Percentiles rank a stretch among this genome's conserved stretches.
Evolutionary conservation across 352 stramenopile species (phyloP).

Genomic region (Thraustochytrium striatum): DNA sequence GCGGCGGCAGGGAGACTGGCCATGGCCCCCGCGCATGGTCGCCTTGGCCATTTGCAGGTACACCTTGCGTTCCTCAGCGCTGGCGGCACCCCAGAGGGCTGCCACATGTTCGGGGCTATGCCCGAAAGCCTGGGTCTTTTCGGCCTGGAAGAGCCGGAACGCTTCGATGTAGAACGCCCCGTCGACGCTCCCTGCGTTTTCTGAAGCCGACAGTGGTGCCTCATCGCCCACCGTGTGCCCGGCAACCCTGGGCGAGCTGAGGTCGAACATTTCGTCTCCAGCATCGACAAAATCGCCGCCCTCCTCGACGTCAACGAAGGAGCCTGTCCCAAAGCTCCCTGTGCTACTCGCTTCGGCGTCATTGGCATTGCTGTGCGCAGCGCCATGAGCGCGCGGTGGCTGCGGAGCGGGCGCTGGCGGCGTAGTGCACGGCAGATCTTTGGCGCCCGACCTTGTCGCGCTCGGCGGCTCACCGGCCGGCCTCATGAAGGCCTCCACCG

Average conservation of each 20-base stretch:
- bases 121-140: conserved; percentile 29
- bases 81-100: not conserved
- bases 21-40: not conserved
- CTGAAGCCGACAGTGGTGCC: no score
- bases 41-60: conserved; percentile 42
- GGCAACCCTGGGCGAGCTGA: not conserved
- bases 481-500: no score
- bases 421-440: no score
- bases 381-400: no score
- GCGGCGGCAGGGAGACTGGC: not conserved
- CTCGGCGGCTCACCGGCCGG: no score
- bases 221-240: no score
- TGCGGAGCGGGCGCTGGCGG: no score
- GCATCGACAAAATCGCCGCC: not conserved
- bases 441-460: no score
- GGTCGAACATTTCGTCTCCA: not conserved
- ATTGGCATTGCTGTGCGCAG: not conserved
- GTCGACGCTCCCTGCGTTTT: no score
- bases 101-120: not conserved
- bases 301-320: not conserved
- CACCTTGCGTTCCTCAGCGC: not conserved
- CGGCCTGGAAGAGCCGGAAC: conserved; percentile 26
- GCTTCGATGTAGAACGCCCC: conserved; percentile 4
- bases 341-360: not conserved
- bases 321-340: not conserved